phyloP scores from a whole-genome alignment of 805 yeast genomes.

The Metschnikowia chrysomelidarum region DNA sequence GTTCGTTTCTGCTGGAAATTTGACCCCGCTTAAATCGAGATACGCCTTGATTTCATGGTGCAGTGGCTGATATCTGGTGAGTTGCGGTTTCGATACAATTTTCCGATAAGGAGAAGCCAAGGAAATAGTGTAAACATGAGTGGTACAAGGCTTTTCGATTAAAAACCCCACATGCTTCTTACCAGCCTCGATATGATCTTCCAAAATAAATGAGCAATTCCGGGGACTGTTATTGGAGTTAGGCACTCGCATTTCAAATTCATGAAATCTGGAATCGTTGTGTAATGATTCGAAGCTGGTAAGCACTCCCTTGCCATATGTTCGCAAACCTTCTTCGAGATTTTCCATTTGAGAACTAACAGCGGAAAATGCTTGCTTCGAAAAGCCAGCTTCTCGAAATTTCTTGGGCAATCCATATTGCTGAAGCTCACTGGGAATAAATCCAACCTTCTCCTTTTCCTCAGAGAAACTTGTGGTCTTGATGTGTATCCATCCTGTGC shows the following conservation, averaged over 20 bases:
- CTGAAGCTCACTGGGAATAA: background rate
- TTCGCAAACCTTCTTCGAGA: background rate
- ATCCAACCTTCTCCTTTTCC: no score
- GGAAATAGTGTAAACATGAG: no score
- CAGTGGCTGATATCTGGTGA: background rate
- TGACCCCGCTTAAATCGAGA: background rate
- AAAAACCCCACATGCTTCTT: no score
- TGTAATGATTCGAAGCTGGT: background rate
- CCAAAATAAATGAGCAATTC: background rate
- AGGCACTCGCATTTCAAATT: background rate
- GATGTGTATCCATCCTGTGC: constrained; percentile 6
- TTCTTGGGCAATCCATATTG: background rate
- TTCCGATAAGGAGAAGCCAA: no score
- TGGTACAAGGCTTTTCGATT: no score
- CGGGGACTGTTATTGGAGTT: background rate
- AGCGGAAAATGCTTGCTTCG: background rate
- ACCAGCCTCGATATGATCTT: no score
- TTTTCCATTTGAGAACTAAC: background rate
- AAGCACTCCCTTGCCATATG: background rate
- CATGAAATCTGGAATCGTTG: background rate
- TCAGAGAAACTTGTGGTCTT: background rate
- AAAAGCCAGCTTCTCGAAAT: background rate
- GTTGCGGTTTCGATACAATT: background rate
- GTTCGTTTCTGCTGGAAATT: background rate
- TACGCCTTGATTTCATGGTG: constrained; percentile 1